Base-by-base conservation (phyloP, 352 stramenopile species). In the Phytophthora sp. region DNA sequence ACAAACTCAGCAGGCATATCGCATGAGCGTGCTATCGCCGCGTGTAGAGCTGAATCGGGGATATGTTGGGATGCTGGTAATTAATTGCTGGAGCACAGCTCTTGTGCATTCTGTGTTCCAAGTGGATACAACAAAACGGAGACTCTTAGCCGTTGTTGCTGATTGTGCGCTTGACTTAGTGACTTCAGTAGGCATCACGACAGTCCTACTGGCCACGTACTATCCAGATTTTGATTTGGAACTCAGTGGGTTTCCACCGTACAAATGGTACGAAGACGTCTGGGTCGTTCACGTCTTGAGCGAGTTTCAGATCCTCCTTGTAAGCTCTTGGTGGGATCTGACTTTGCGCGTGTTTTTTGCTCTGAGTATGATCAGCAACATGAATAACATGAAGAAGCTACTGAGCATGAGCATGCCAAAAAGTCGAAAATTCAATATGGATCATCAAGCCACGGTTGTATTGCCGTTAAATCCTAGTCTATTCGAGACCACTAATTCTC, bases 221-320 rank as follows among this genome's bases (percentile, higher is more conserved):
- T 42, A 45, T 4, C 23, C 35, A 13, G 58, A 76, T 33, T 58
- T 63, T 9, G 39, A 68, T 31, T 23, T 8, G 0, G 16, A 45
- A 3, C 23, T 47, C 0, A 55, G 7, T 31, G 50, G 33, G 5
- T 79, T 70, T 18, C 51, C 47, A 7, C 9, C 20, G 1, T 2
- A 52, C 3, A 67, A 68, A 20, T 73, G 57, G 54, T 75, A 66
- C 23, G 31, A 67, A 16, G 66, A 74, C 29, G 30, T 65, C 4
- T 80, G 69, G 66, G 12, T 72, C 26, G 50, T 74, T 20, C 52
- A 71, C 24, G 57, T 62, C 11, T 23, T 69, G 16, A 77, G 63
- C 21, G 73, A 78, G 27, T 62, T 78, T 52, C 57, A 74, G 29
- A 42, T 74, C 9, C 26, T 78, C 0, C n/a, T 80, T 4, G 69